These are phyloP conservation scores for Tagetes patula DNA, from an alignment of 129 eudicot species.

Conservation along the genomic window DNA sequence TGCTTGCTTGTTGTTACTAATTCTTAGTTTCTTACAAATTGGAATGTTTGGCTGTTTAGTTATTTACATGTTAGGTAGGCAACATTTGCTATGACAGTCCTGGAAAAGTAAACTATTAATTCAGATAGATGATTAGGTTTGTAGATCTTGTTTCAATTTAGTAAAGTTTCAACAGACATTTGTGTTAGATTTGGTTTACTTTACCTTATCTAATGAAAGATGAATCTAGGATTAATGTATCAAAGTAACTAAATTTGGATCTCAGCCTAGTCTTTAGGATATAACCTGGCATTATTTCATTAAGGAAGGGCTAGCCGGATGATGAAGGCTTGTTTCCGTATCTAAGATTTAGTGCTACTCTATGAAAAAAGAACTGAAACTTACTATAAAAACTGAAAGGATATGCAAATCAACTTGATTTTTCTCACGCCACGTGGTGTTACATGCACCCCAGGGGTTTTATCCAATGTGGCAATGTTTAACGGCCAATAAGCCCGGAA, in stretches of 20 bases:
- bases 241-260: not conserved
- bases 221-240: not conserved
- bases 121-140: not conserved
- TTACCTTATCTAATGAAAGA: too few relatives aligned
- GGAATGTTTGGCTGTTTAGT: too few relatives aligned
- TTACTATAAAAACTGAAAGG: not conserved
- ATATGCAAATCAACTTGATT: too few relatives aligned
- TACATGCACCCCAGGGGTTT: too few relatives aligned
- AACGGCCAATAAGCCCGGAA: too few relatives aligned
- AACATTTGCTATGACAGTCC: too few relatives aligned
- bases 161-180: not conserved
- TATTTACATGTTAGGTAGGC: too few relatives aligned
- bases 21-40: too few relatives aligned
- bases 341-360: not conserved
- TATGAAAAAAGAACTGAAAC: not conserved
- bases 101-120: too few relatives aligned
- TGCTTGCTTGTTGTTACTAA: not conserved
- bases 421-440: too few relatives aligned
- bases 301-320: not conserved
- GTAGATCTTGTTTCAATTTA: not conserved
- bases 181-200: not conserved
- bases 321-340: not conserved
- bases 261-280: not conserved
- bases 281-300: not conserved
- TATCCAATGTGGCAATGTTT: too few relatives aligned